These are phyloP conservation scores for Aspergillus diversus DNA, from an alignment of 495 filamentous ascomycete species.

Conservation along the genomic window DNA sequence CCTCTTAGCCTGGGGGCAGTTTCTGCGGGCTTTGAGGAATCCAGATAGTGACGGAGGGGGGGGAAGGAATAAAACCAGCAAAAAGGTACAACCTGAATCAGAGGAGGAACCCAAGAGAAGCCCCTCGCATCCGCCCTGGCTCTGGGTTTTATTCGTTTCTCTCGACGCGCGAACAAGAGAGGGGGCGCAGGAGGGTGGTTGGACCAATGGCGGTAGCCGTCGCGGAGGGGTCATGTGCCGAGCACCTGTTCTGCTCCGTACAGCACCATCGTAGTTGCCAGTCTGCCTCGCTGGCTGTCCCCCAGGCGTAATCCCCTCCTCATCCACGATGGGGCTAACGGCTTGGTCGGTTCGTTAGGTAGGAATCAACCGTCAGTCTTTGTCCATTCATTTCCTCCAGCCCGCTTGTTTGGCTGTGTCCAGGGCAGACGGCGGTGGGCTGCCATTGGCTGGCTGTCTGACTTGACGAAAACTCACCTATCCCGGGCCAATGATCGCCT, in stretches of 20 bases:
- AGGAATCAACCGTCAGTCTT: background rate
- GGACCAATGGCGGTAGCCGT: constrained; percentile 29
- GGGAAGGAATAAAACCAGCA: no score
- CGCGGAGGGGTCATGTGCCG: constrained; percentile 29
- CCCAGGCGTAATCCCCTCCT: background rate
- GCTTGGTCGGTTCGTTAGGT: background rate
- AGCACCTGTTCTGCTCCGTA: constrained; percentile 23
- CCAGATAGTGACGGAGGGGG: no score
- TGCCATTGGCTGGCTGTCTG: constrained; percentile 3
- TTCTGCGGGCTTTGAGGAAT: no score
- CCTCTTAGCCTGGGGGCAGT: no score
- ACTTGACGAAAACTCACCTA: background rate
- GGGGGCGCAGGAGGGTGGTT: constrained; percentile 30
- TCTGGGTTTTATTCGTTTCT: constrained; percentile 14
- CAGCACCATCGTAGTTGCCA: constrained; percentile 24
- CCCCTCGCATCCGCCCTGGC: constrained; percentile 20
- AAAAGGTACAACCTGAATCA: background rate
- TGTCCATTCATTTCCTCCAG: background rate
- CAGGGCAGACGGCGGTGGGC: background rate
- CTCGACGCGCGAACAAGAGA: constrained; percentile 7
- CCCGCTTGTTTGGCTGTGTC: background rate
- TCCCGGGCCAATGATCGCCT: constrained; percentile 17
- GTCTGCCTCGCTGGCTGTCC: constrained; percentile 12
- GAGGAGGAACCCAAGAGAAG: background rate
- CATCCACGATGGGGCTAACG: background rate